Conservation (phyloP, 371 early-diverging fungal genomes). For the Nematocida sp. region DNA sequence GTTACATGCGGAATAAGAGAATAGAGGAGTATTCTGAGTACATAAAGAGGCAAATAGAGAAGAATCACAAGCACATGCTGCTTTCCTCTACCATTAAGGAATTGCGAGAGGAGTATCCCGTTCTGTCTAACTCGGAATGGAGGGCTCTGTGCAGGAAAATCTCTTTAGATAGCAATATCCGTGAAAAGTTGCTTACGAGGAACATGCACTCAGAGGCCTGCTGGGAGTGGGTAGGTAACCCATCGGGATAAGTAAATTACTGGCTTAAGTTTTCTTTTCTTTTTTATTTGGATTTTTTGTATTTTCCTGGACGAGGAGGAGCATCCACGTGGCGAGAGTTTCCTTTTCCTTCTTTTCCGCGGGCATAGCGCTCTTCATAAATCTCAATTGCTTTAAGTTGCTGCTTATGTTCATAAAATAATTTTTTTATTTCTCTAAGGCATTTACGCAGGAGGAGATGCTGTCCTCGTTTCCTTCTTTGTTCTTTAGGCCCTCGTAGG, state of each 20-base stretch:
- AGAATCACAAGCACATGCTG: constrained; percentile 4
- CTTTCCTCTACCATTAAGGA: constrained; percentile 30
- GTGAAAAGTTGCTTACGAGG: neutral
- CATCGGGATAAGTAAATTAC: neutral
- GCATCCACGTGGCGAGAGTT: constrained; percentile 44
- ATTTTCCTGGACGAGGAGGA: constrained; percentile 3
- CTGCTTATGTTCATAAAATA: constrained; percentile 45
- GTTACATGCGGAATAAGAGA: neutral
- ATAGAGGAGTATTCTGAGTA: constrained; percentile 29
- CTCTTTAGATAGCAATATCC: constrained; percentile 29
- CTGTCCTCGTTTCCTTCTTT: constrained; percentile 41
- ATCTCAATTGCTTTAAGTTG: constrained; percentile 42
- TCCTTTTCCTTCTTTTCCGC: constrained; percentile 30
- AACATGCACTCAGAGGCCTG: constrained; percentile 7
- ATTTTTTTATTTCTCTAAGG: neutral
- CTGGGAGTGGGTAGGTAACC: constrained; percentile 25
- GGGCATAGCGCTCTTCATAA: constrained; percentile 24
- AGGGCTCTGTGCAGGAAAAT: constrained; percentile 24
- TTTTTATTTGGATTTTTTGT: constrained; percentile 4
- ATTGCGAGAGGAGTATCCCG: constrained; percentile 23
- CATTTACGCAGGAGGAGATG: constrained; percentile 25
- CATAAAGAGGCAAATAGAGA: constrained; percentile 1
- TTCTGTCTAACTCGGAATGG: constrained; percentile 34
- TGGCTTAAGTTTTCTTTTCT: constrained; percentile 22
- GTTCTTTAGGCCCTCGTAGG: constrained; percentile 50